Percentiles rank a stretch among this genome's conserved stretches.
phyloP scores from a whole-genome alignment of 2,329 filamentous ascomycete genomes.

The Colletotrichum horii region DNA sequence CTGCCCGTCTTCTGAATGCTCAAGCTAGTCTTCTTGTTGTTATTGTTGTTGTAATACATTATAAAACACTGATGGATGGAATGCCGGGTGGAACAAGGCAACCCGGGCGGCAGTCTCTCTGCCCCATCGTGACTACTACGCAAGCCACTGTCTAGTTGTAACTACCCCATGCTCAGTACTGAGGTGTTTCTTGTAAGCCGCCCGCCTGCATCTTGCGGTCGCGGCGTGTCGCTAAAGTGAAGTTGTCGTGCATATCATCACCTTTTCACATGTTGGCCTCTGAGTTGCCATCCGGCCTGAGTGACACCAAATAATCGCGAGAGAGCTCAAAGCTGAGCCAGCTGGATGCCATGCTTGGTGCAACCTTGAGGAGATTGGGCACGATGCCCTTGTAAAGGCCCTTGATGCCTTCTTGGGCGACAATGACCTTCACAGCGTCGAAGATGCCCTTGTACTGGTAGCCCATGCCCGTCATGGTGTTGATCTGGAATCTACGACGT shows the following conservation, averaged over 20 bases:
- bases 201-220: not conserved
- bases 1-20: not conserved
- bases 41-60: slow-evolving; percentile 16
- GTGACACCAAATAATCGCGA: slow-evolving; percentile 78
- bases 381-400: slow-evolving; percentile 96
- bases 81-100: not conserved
- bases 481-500: slow-evolving; percentile 94
- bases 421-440: slow-evolving; percentile 82
- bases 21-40: not conserved
- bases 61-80: slow-evolving; percentile 16
- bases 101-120: slow-evolving; percentile 8
- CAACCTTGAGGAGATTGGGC: slow-evolving; percentile 94
- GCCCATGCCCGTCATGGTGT: slow-evolving; percentile 98
- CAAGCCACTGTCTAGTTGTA: slow-evolving; percentile 9
- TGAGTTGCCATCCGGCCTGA: slow-evolving; percentile 53
- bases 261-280: slow-evolving; percentile 10
- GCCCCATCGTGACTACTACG: not conserved
- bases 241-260: not conserved
- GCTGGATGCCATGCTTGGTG: slow-evolving; percentile 97
- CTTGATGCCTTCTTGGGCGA: slow-evolving; percentile 80
- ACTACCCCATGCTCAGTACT: not conserved
- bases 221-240: not conserved
- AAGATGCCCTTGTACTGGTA: slow-evolving; percentile 90
- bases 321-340: slow-evolving; percentile 98
- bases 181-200: not conserved